These are phyloP conservation scores for Aschersonia sp. DNA, from an alignment of 2,329 filamentous ascomycete genomes.

Conservation along the genomic window DNA sequence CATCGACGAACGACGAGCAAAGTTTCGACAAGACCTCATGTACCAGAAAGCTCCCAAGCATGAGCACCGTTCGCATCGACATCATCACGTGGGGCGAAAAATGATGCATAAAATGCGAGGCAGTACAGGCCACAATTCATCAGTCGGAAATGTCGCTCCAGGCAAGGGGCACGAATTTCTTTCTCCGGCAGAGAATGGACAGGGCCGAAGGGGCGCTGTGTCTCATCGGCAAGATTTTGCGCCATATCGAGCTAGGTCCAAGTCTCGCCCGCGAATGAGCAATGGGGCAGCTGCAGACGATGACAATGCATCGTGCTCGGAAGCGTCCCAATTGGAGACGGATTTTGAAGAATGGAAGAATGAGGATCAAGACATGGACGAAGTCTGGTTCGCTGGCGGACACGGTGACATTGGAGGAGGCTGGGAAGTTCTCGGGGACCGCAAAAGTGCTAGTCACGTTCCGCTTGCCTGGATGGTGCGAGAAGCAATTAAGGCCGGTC, in stretches of 20 bases:
- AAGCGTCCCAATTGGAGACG: conserved; percentile 10
- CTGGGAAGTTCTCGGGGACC: conserved; percentile 43
- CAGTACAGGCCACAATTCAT: conserved; percentile 4
- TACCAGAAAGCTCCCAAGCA: conserved; percentile 27
- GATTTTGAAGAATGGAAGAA: conserved; percentile 26
- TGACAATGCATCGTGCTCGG: conserved; percentile 17
- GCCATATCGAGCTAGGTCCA: conserved; percentile 27
- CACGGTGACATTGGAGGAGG: conserved; percentile 71
- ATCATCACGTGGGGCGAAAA: conserved; percentile 9
- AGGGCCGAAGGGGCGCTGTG: conserved; percentile 6
- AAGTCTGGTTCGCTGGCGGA: conserved; percentile 68
- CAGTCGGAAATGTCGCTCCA: too few relatives aligned
- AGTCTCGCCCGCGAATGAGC: conserved; percentile 16
- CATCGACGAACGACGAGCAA: conserved; percentile 56
- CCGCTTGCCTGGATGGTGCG: conserved; percentile 58
- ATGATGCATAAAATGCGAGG: conserved; percentile 7
- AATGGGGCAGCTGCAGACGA: conserved; percentile 7
- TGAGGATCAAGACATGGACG: conserved; percentile 57
- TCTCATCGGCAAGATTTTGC: conserved; percentile 11
- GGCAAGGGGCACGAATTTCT: neutral
- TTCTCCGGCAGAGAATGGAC: neutral
- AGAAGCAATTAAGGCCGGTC: conserved; percentile 44
- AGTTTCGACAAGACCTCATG: conserved; percentile 57
- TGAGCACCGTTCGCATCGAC: conserved; percentile 8
- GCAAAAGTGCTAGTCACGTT: conserved; percentile 52